Base-by-base conservation (phyloP, 495 filamentous ascomycete genomes). In the Penicillium chermesinum region DNA sequence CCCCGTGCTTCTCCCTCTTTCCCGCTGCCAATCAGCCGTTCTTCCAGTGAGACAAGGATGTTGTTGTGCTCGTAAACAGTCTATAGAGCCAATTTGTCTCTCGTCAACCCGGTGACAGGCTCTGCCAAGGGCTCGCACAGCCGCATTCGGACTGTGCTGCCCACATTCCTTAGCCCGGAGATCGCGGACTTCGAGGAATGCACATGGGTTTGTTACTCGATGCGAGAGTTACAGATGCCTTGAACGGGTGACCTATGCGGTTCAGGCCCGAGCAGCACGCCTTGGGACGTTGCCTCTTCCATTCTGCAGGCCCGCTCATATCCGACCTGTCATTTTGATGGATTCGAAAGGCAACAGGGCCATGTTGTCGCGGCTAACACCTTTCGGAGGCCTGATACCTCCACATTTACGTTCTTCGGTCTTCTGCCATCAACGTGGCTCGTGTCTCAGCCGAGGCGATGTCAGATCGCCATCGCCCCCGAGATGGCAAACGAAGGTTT, bases 381-480 rank as follows among this genome's bases (percentile, higher is more conserved):
- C 18, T 35, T 21, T 39, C 12, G 10, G 15, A n/a, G 16, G 5
- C 8, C n/a, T 41, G 49, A 40, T 42, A 38, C 33, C 38, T 56
- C 54, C 56, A 59, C 52, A n/a, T n/a, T 43, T 30, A n/a, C 43
- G 41, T 37, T 51, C 33, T 50, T 53, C 41, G 54, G 44, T 48
- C 21, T 58, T 18, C 51, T 41, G 45, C 50, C 43, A 35, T 48
- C 40, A 52, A 57, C 44, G 52, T 58, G 58, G 58, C 42, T 18
- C 34, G 41, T 55, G 46, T 53, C 36, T 57, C 49, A 52, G 20
- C 14, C 27, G 33, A 41, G 38, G 36, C 41, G 18, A 46, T 46
- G 50, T 49, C 50, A 50, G 38, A 35, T 19, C 41, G 36, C 41
- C 38, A 35, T 33, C 33, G 41, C 20, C 33, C 30, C 36, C 33